A percentile compares a stretch with the other conserved stretches of the same genome.
Evolutionary conservation across 2,329 filamentous ascomycete genomes (phyloP).

Genomic region (Albophoma yamanashiensis): DNA sequence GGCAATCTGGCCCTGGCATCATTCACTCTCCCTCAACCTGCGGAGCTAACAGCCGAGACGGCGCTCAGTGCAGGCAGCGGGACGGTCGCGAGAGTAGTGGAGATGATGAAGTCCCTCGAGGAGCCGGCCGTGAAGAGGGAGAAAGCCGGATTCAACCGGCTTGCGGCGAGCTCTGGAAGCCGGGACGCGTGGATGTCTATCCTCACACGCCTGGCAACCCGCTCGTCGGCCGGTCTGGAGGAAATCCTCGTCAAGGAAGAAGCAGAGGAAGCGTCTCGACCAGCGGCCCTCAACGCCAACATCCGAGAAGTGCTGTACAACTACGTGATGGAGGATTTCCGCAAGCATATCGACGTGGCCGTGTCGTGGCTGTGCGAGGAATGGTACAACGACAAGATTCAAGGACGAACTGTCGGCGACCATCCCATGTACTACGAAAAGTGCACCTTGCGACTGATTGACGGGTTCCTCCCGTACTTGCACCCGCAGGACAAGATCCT

Average conservation of each 20-base stretch:
- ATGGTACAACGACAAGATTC: constrained; percentile 80
- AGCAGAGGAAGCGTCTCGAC: constrained; percentile 33
- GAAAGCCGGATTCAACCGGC: constrained; percentile 66
- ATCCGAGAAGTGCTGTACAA: constrained; percentile 74
- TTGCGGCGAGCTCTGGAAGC: constrained; percentile 77
- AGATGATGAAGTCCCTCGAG: constrained; percentile 64
- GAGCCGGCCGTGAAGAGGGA: constrained; percentile 50
- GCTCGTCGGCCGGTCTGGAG: constrained; percentile 62
- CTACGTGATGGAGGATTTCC: constrained; percentile 88
- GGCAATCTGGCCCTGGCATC: constrained; percentile 56
- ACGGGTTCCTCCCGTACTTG: constrained; percentile 84
- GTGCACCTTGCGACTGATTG: constrained; percentile 72
- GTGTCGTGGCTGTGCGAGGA: constrained; percentile 95
- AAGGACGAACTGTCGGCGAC: constrained; percentile 29
- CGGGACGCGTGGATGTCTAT: constrained; percentile 87
- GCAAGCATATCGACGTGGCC: constrained; percentile 77
- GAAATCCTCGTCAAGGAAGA: constrained; percentile 47
- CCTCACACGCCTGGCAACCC: constrained; percentile 73
- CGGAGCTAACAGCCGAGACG: constrained; percentile 59
- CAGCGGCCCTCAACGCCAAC: constrained; percentile 46
- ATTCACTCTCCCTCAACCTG: constrained; percentile 71
- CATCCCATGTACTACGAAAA: constrained; percentile 62
- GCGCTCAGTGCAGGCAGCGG: constrained; percentile 64
- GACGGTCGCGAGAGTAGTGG: constrained; percentile 67
- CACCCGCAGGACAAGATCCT: constrained; percentile 83